phyloP scores from a whole-genome alignment of 495 filamentous ascomycete species.

The Pyrenula massariospora region DNA sequence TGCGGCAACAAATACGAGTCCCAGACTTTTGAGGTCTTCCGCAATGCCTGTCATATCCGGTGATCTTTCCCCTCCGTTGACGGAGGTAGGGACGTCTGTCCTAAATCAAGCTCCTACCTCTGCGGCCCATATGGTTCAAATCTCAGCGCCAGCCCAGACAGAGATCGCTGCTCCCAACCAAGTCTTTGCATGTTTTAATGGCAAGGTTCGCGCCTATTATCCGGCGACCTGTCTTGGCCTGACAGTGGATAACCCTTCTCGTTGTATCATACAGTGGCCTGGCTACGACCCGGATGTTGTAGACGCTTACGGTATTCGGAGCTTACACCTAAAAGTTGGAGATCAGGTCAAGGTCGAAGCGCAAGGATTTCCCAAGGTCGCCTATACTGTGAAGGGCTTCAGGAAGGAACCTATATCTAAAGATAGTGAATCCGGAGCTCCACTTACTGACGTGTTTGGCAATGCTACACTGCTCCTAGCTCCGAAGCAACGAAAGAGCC shows the following conservation, averaged over 20 bases:
- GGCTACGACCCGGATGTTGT: constrained; percentile 23
- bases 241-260: constrained; percentile 9
- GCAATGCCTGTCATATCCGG: not conserved
- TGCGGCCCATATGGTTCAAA: not conserved
- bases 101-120: not conserved
- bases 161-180: constrained; percentile 27
- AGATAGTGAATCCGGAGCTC: constrained; percentile 22
- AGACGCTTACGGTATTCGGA: constrained; percentile 27
- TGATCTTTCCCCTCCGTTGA: not conserved
- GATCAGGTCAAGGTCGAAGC: constrained; percentile 42
- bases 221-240: constrained; percentile 37
- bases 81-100: not conserved
- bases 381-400: constrained; percentile 33
- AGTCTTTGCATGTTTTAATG: constrained; percentile 39
- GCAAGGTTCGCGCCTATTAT: constrained; percentile 34
- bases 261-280: not conserved
- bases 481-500: constrained; percentile 34
- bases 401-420: not conserved
- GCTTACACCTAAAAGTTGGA: constrained; percentile 33
- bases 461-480: constrained; percentile 27
- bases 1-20: too few relatives aligned
- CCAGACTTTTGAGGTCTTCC: not conserved
- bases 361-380: constrained; percentile 29
- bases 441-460: constrained; percentile 35
- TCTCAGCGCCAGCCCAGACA: constrained; percentile 1